Percentiles rank a stretch among this genome's conserved stretches.
These are phyloP conservation scores for Fusarium pilosicola DNA, from an alignment of 2,329 filamentous ascomycete species.

Conservation along the genomic window DNA sequence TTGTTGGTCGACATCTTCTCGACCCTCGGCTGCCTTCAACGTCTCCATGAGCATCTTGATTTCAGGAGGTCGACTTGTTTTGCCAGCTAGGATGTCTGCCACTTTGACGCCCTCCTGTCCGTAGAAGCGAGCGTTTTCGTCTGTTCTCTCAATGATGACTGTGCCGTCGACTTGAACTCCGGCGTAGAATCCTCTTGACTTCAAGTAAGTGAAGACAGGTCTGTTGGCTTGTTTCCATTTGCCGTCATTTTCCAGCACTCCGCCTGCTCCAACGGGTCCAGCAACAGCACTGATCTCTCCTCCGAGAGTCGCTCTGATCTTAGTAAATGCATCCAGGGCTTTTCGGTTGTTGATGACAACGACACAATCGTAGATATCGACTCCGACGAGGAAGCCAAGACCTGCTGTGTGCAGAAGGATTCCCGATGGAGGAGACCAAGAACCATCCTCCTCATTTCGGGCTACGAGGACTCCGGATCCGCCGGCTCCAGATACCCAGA, in stretches of 20 bases:
- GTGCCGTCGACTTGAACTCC: slow-evolving; percentile 89
- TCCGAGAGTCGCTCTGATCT: slow-evolving; percentile 77
- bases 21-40: slow-evolving; percentile 48
- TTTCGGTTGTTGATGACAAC: slow-evolving; percentile 82
- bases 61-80: slow-evolving; percentile 45
- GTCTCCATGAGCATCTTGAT: slow-evolving; percentile 49
- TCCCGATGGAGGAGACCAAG: slow-evolving; percentile 82
- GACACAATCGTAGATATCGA: slow-evolving; percentile 90
- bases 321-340: slow-evolving; percentile 80
- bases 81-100: slow-evolving; percentile 58
- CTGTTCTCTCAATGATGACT: slow-evolving; percentile 81
- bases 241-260: slow-evolving; percentile 70
- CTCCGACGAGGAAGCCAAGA: slow-evolving; percentile 80
- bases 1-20: slow-evolving; percentile 46
- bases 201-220: slow-evolving; percentile 74
- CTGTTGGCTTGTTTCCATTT: slow-evolving; percentile 61
- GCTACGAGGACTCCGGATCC: slow-evolving; percentile 72
- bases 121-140: slow-evolving; percentile 89
- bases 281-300: slow-evolving; percentile 81
- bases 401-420: slow-evolving; percentile 84
- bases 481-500: slow-evolving; percentile 74
- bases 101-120: slow-evolving; percentile 65
- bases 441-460: slow-evolving; percentile 66
- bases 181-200: slow-evolving; percentile 86
- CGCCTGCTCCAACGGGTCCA: slow-evolving; percentile 74